Conservation (phyloP, 805 yeast species). For the Yarrowia osloensis region DNA sequence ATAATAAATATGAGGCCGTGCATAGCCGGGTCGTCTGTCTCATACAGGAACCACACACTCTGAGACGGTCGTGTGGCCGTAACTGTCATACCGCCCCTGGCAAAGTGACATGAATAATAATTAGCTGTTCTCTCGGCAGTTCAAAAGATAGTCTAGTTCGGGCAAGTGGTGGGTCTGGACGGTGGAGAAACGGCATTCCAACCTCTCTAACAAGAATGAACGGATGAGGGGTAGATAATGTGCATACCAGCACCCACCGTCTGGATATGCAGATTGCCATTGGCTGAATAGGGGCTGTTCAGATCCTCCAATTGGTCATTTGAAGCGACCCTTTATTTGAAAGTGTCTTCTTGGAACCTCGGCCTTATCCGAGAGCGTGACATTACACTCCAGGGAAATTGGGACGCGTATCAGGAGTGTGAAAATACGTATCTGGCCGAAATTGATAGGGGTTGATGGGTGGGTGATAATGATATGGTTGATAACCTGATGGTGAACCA, state of each 20-base stretch:
- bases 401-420: no score
- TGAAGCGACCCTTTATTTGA: background rate
- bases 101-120: background rate
- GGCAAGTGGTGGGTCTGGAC: background rate
- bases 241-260: background rate
- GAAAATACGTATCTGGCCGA: no score
- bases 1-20: background rate
- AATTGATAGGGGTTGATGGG: no score
- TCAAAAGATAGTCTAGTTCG: background rate
- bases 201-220: no score
- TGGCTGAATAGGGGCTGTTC: background rate
- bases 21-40: slow-evolving; percentile 1
- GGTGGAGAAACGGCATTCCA: background rate
- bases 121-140: no score
- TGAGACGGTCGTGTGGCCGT: background rate
- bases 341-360: background rate
- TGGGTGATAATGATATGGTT: no score
- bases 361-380: background rate
- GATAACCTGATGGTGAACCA: no score
- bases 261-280: background rate
- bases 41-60: background rate
- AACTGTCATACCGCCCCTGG: background rate
- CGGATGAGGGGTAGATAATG: background rate
- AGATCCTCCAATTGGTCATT: background rate
- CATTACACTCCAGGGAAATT: no score